phyloP scores from a whole-genome alignment of 2,329 filamentous ascomycete genomes.

The Diplocarpon mali region DNA sequence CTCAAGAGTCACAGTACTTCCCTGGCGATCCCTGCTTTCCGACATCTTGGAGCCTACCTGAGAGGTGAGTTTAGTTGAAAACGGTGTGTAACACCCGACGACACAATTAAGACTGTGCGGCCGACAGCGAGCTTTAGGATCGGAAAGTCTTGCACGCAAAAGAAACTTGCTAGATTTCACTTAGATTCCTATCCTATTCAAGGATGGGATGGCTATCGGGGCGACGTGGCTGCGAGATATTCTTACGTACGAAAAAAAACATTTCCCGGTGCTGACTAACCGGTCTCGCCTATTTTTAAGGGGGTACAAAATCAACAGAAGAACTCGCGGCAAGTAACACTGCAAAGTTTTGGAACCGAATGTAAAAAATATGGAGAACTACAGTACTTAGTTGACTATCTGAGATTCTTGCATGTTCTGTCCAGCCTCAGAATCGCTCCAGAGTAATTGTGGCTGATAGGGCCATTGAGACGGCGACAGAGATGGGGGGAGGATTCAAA shows the following conservation, averaged over 20 bases:
- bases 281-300: neutral
- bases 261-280: neutral
- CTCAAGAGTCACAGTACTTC: neutral
- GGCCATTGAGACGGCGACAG: too few relatives aligned
- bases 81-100: conserved; percentile 3
- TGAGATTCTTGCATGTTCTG: too few relatives aligned
- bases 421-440: too few relatives aligned
- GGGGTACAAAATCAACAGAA: neutral
- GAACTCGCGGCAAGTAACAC: too few relatives aligned
- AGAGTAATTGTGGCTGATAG: too few relatives aligned
- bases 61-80: neutral
- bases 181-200: neutral
- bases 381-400: too few relatives aligned
- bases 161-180: too few relatives aligned
- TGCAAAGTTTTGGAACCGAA: too few relatives aligned
- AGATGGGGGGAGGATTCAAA: too few relatives aligned
- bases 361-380: too few relatives aligned
- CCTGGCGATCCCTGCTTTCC: conserved; percentile 1
- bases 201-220: neutral
- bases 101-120: neutral
- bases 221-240: neutral
- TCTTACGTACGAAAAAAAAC: neutral
- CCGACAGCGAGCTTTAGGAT: too few relatives aligned
- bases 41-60: conserved; percentile 1
- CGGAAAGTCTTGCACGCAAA: too few relatives aligned